Conservation (phyloP, 2,329 filamentous ascomycete species). For the Fusarium phyllophilum region DNA sequence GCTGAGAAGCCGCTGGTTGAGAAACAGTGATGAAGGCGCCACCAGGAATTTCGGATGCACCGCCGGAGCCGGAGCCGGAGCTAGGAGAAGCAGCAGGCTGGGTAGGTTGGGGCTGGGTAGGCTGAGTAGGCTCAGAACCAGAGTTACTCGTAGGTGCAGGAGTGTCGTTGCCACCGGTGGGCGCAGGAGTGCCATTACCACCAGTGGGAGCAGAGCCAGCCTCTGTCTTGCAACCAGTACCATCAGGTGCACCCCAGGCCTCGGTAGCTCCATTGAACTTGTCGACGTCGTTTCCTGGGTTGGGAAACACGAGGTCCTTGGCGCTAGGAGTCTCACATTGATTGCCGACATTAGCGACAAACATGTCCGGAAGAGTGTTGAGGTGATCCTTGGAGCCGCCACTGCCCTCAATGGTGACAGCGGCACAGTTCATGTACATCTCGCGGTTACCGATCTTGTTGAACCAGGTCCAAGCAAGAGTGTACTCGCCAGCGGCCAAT, state of each 20-base stretch:
- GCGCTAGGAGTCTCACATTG: constrained; percentile 56
- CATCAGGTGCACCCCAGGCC: too few relatives aligned
- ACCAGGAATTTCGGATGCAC: constrained; percentile 38
- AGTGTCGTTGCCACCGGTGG: too few relatives aligned
- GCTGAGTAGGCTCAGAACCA: too few relatives aligned
- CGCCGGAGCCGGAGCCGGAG: background rate
- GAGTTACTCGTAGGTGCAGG: too few relatives aligned
- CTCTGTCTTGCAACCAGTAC: too few relatives aligned
- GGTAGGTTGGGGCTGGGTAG: too few relatives aligned
- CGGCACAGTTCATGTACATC: constrained; percentile 97
- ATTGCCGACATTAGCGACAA: constrained; percentile 71
- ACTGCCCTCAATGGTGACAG: constrained; percentile 70
- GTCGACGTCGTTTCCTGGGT: constrained; percentile 64
- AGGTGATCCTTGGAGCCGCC: constrained; percentile 64
- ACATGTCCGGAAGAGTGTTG: constrained; percentile 74
- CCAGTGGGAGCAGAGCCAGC: too few relatives aligned
- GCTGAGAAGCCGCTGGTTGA: background rate
- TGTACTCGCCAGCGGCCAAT: constrained; percentile 79
- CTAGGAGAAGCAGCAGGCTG: too few relatives aligned
- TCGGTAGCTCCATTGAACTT: too few relatives aligned
- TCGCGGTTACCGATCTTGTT: constrained; percentile 94
- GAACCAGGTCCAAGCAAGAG: constrained; percentile 93
- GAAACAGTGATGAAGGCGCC: constrained; percentile 55
- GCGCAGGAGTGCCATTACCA: too few relatives aligned
- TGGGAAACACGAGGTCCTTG: constrained; percentile 57